Conservation (phyloP, 176 grass and related monocot species). For the Eragrostis curvula region DNA sequence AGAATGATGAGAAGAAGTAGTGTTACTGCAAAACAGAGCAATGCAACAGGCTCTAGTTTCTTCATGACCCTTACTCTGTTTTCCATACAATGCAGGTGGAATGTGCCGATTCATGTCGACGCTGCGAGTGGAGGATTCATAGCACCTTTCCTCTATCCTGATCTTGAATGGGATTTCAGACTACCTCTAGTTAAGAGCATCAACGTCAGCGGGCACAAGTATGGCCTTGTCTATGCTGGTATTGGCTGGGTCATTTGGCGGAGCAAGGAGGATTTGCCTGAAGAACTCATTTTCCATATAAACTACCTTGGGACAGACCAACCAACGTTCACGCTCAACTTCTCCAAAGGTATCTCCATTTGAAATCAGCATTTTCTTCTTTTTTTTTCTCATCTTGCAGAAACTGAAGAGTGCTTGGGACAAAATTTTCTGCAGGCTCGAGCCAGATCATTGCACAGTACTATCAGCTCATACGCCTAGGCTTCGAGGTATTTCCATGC, state of each 20-base stretch:
- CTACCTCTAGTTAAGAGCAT: conserved; percentile 84
- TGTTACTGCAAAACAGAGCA: background rate
- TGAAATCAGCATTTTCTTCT: background rate
- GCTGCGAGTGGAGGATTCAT: conserved; percentile 88
- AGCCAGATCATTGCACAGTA: conserved; percentile 90
- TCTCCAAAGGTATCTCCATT: conserved; percentile 66
- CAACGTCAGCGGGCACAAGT: conserved; percentile 86
- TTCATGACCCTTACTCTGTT: conserved; percentile 17
- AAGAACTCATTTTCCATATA: conserved; percentile 88
- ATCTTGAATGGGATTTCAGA: conserved; percentile 82
- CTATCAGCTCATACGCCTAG: conserved; percentile 82
- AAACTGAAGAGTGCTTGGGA: background rate
- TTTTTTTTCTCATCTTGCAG: background rate
- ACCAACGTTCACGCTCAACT: conserved; percentile 88
- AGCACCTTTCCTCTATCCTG: conserved; percentile 70
- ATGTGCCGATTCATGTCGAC: conserved; percentile 81
- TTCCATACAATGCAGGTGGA: conserved; percentile 44
- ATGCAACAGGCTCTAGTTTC: background rate
- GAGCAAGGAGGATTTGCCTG: conserved; percentile 77
- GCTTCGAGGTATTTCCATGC: conserved; percentile 57
- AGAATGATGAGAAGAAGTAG: background rate
- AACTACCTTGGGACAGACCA: conserved; percentile 86
- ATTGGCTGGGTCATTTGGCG: conserved; percentile 87
- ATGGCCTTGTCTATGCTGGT: conserved; percentile 81
- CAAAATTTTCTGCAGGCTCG: conserved; percentile 48